Evolutionary conservation across 2,329 filamentous ascomycete species (phyloP).

Genomic region (Fusarium longipes): DNA sequence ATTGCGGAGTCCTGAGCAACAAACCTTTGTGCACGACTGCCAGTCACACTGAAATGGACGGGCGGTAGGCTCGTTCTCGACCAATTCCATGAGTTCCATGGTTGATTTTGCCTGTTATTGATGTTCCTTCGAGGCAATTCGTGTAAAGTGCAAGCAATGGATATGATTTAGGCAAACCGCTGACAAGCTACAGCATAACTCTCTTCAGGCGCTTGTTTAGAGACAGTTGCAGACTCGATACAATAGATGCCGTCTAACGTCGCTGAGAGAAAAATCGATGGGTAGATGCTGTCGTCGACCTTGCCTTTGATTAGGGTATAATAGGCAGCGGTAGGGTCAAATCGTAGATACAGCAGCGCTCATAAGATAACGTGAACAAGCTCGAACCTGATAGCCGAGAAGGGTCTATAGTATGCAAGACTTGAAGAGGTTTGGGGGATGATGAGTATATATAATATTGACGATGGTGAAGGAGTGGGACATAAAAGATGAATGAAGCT

Average conservation of each 20-base stretch:
- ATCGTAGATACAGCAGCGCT: not conserved
- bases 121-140: not conserved
- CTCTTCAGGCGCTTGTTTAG: conserved; percentile 1
- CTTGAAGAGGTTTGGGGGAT: not conserved
- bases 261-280: not conserved
- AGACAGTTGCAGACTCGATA: conserved; percentile 8
- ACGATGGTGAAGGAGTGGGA: conserved; percentile 8
- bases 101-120: conserved; percentile 11
- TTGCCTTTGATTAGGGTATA: conserved; percentile 27
- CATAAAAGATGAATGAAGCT: conserved; percentile 16
- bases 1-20: conserved; percentile 34
- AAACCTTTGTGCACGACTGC: conserved; percentile 70
- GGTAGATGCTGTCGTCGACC: not conserved
- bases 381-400: conserved; percentile 1
- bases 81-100: conserved; percentile 73
- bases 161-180: conserved; percentile 7
- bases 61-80: conserved; percentile 71
- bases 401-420: conserved; percentile 3
- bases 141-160: not conserved
- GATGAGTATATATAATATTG: conserved; percentile 16
- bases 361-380: conserved; percentile 7
- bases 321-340: conserved; percentile 11
- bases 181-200: conserved; percentile 32
- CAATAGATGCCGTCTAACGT: not conserved
- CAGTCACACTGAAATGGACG: conserved; percentile 74